Evolutionary conservation across 106 monocot genomes (phyloP).

Genomic region (Allium sativum): DNA sequence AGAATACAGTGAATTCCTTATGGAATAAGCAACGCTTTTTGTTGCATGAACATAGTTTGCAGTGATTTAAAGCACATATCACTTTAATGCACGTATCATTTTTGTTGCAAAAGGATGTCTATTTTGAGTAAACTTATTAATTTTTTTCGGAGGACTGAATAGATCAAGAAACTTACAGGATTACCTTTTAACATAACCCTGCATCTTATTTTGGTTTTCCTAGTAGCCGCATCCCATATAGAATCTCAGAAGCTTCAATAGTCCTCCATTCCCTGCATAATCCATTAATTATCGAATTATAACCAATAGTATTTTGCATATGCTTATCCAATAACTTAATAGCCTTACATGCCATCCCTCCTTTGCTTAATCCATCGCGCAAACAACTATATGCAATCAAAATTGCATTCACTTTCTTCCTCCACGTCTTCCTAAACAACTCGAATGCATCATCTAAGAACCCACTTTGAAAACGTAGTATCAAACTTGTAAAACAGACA

Average conservation of each 20-base stretch:
- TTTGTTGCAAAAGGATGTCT: too few relatives aligned
- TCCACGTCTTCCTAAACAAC: constrained; percentile 45
- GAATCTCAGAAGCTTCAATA: constrained; percentile 30
- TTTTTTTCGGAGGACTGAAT: too few relatives aligned
- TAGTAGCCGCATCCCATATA: constrained; percentile 64
- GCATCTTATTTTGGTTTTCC: constrained; percentile 52
- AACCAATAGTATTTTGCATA: constrained; percentile 42
- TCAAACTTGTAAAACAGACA: constrained; percentile 41
- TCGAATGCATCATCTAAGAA: constrained; percentile 25
- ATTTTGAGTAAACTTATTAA: too few relatives aligned
- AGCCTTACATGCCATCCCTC: constrained; percentile 33
- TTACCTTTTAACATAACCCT: constrained; percentile 61
- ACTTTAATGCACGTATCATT: too few relatives aligned
- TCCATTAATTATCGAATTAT: constrained; percentile 48
- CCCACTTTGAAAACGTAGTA: constrained; percentile 29
- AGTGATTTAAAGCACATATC: too few relatives aligned
- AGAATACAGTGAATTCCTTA: neutral
- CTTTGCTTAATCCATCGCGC: constrained; percentile 70
- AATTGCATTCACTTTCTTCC: constrained; percentile 42
- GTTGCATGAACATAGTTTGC: constrained; percentile 26
- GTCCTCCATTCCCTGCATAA: constrained; percentile 50
- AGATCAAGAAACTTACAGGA: too few relatives aligned
- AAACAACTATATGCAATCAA: constrained; percentile 64
- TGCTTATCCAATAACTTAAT: constrained; percentile 11
- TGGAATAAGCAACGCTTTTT: neutral